Percentiles rank a stretch among this genome's conserved stretches.
These are phyloP conservation scores for Aspergillus persii DNA, from an alignment of 2,329 filamentous ascomycete genomes.

Conservation along the genomic window DNA sequence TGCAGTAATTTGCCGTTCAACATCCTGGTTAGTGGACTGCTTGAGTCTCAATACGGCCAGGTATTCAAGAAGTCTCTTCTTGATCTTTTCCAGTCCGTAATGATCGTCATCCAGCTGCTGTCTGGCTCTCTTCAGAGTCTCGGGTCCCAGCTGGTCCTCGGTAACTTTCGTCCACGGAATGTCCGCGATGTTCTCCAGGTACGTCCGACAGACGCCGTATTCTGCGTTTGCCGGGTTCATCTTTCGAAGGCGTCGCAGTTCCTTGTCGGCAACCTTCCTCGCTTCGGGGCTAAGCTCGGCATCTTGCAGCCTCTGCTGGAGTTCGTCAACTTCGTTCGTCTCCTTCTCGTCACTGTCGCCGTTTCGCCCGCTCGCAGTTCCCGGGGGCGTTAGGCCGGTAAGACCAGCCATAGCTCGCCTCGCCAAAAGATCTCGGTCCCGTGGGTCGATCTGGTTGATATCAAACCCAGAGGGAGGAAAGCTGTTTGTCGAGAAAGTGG, in stretches of 20 bases:
- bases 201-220: slow-evolving; percentile 89
- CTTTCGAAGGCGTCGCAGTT: slow-evolving; percentile 83
- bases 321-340: slow-evolving; percentile 82
- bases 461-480: slow-evolving; percentile 62
- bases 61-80: slow-evolving; percentile 93
- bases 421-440: slow-evolving; percentile 45
- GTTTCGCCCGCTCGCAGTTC: slow-evolving; percentile 47
- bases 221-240: slow-evolving; percentile 97
- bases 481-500: slow-evolving; percentile 67
- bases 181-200: slow-evolving; percentile 88
- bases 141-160: slow-evolving; percentile 77
- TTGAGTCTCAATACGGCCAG: slow-evolving; percentile 94
- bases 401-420: slow-evolving; percentile 45
- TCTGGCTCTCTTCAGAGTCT: slow-evolving; percentile 74
- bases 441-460: slow-evolving; percentile 50
- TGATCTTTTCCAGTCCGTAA: slow-evolving; percentile 94
- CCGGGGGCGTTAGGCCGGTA: slow-evolving; percentile 41
- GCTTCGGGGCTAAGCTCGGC: slow-evolving; percentile 81
- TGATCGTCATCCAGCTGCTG: slow-evolving; percentile 95
- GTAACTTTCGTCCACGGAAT: slow-evolving; percentile 88
- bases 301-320: slow-evolving; percentile 81
- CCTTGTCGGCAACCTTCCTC: slow-evolving; percentile 83
- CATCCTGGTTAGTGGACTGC: slow-evolving; percentile 79
- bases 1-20: slow-evolving; percentile 70
- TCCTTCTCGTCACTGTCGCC: slow-evolving; percentile 70